phyloP scores from a whole-genome alignment of 75 land plant genomes.

The Sequoiadendron giganteum region DNA sequence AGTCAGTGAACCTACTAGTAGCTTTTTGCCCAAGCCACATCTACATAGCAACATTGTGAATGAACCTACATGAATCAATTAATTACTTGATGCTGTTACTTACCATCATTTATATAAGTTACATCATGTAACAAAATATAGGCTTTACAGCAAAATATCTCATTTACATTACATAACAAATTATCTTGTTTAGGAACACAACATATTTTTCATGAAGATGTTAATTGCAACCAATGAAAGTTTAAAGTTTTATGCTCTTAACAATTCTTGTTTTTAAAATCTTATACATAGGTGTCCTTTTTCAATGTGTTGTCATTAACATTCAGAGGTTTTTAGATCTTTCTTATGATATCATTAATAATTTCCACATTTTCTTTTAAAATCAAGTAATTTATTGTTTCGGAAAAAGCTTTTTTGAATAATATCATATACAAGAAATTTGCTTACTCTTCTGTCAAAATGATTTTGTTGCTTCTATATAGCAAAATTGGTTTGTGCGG shows the following conservation, averaged over 20 bases:
- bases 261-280: not conserved
- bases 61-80: no score
- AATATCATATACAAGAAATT: not conserved
- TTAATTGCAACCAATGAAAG: not conserved
- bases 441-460: not conserved
- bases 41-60: no score
- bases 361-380: not conserved
- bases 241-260: not conserved
- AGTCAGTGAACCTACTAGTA: no score
- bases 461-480: not conserved
- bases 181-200: no score
- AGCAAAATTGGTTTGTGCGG: not conserved
- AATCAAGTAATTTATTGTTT: not conserved
- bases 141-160: no score
- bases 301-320: slow-evolving; percentile 1
- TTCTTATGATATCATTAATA: not conserved
- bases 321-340: not conserved
- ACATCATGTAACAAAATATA: no score
- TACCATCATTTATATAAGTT: no score
- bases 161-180: no score
- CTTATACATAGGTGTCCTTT: not conserved
- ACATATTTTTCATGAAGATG: not conserved
- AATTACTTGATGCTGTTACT: no score
- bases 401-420: not conserved
- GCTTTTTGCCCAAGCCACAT: no score